These are phyloP conservation scores for Aspergillus japonicus DNA, from an alignment of 2,329 filamentous ascomycete species.

Conservation along the genomic window DNA sequence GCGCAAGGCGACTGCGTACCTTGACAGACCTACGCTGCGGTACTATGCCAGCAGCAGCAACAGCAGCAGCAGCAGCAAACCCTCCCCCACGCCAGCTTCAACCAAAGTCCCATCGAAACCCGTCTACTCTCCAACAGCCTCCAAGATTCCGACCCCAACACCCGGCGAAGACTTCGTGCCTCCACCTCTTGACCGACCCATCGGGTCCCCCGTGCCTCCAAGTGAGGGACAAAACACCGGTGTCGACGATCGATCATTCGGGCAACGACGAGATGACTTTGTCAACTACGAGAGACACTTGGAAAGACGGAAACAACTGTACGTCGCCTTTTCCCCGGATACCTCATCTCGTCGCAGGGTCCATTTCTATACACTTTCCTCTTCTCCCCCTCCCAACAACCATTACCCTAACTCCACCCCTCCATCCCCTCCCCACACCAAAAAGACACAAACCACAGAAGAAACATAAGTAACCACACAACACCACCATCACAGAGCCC, in stretches of 20 bases:
- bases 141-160: constrained; percentile 11
- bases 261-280: constrained; percentile 74
- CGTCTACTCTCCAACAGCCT: constrained; percentile 24
- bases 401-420: neutral
- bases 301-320: constrained; percentile 72
- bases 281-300: constrained; percentile 84
- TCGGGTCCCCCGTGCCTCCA: constrained; percentile 76
- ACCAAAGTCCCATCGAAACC: constrained; percentile 28
- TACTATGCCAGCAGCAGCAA: constrained; percentile 29
- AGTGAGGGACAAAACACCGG: constrained; percentile 78
- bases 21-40: constrained; percentile 25
- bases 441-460: neutral
- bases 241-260: constrained; percentile 64
- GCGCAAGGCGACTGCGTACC: constrained; percentile 26
- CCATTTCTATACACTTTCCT: neutral
- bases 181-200: constrained; percentile 65
- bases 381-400: neutral
- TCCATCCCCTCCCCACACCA: neutral
- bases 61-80: constrained; percentile 2
- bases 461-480: constrained; percentile 5
- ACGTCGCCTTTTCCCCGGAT: constrained; percentile 28
- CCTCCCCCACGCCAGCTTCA: constrained; percentile 11
- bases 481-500: constrained; percentile 53
- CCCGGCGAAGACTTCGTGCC: constrained; percentile 50
- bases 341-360: too few species aligned